A percentile compares a stretch with the other conserved stretches of the same genome.
phyloP scores from a whole-genome alignment of 257 asterid genomes.

The Solanum arcanum region DNA sequence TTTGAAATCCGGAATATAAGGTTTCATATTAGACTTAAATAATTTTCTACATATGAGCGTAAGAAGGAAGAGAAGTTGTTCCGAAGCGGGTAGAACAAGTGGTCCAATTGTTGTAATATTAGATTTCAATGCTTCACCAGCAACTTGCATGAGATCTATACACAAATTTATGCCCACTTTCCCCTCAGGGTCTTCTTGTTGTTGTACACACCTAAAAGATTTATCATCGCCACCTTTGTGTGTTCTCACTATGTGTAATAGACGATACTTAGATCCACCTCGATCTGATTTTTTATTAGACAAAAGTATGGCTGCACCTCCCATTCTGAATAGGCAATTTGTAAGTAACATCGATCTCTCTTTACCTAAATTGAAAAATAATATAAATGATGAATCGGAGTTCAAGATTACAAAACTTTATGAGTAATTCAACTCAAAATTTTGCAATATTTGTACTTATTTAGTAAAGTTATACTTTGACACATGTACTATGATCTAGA shows the following conservation, averaged over 20 bases:
- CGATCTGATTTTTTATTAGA: slow-evolving; percentile 1
- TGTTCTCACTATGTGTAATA: slow-evolving; percentile 38
- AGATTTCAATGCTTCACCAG: slow-evolving; percentile 51
- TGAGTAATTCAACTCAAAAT: not conserved
- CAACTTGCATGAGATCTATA: slow-evolving; percentile 42
- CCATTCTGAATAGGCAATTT: slow-evolving; percentile 22
- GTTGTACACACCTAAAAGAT: slow-evolving; percentile 36
- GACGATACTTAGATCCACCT: slow-evolving; percentile 28
- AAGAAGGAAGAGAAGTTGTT: slow-evolving; percentile 33
- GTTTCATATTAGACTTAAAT: slow-evolving; percentile 18
- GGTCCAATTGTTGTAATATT: slow-evolving; percentile 58
- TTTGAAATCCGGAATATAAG: slow-evolving; percentile 45
- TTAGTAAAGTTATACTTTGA: not conserved
- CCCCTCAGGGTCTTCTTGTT: slow-evolving; percentile 49
- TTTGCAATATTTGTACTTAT: not conserved
- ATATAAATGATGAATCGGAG: not conserved
- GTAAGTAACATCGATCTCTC: slow-evolving; percentile 21
- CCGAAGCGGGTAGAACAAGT: slow-evolving; percentile 55
- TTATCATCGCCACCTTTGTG: slow-evolving; percentile 43
- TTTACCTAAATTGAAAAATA: not conserved
- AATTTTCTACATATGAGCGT: slow-evolving; percentile 23
- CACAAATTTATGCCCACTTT: slow-evolving; percentile 37
- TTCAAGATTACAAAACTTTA: not conserved
- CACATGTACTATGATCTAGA: not conserved
- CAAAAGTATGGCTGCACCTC: slow-evolving; percentile 17